Evolutionary conservation across 1,284 basidiomycete genomes (phyloP).

Genomic region (Malassezia furfur): DNA sequence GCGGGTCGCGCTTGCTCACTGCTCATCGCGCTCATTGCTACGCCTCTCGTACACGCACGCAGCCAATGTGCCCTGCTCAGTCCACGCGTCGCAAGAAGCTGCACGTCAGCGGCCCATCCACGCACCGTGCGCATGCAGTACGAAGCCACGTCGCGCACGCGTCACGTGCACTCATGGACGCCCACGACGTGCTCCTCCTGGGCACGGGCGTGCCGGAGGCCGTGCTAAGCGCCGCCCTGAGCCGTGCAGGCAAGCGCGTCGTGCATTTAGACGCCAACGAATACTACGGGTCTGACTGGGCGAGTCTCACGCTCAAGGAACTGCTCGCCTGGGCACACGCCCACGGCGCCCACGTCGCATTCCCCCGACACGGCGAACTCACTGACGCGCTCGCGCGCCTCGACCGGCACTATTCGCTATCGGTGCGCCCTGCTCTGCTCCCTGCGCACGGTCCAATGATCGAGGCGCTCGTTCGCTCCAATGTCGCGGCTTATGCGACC

Average conservation of each 20-base stretch:
- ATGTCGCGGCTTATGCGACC: conserved; percentile 78
- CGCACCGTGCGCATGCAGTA: conserved; percentile 5
- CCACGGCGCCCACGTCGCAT: not conserved
- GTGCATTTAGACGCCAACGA: conserved; percentile 7
- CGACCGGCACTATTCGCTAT: conserved; percentile 65
- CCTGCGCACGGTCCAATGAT: conserved; percentile 72
- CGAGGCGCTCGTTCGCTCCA: conserved; percentile 67
- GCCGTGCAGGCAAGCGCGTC: conserved; percentile 12
- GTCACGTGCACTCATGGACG: conserved; percentile 6
- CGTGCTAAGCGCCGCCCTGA: conserved; percentile 13
- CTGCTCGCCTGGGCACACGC: conserved; percentile 2
- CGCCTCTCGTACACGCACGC: not conserved
- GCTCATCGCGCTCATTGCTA: not conserved
- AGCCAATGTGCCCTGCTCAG: not conserved
- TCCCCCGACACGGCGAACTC: conserved; percentile 1
- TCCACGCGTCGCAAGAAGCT: not conserved
- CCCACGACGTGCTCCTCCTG: conserved; percentile 15
- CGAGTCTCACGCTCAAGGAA: conserved; percentile 15
- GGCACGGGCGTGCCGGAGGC: conserved; percentile 17
- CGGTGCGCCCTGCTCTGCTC: conserved; percentile 70
- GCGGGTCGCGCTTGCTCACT: not conserved
- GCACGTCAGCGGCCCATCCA: not conserved
- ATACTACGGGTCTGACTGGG: conserved; percentile 13
- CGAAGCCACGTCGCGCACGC: not conserved
- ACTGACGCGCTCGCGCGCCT: conserved; percentile 19